phyloP scores from a whole-genome alignment of 176 grass and related monocot species.

The Poa annua region DNA sequence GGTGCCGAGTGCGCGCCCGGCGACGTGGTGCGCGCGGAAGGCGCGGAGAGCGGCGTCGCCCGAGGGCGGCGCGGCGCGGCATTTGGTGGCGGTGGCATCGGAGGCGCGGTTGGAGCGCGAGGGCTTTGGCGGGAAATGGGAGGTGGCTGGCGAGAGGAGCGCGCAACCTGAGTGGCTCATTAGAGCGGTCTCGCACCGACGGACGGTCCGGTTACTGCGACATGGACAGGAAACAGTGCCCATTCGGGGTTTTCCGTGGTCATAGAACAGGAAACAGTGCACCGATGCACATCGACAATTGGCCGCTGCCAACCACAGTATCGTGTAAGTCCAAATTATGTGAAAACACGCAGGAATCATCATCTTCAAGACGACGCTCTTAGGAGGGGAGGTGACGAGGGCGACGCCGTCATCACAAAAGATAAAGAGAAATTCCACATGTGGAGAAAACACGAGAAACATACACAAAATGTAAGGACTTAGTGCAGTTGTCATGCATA shows the following conservation, averaged over 20 bases:
- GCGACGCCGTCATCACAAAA: too few species aligned
- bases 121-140: conserved; percentile 5
- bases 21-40: conserved; percentile 46
- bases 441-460: too few species aligned
- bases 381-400: too few species aligned
- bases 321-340: too few species aligned
- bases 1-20: conserved; percentile 1
- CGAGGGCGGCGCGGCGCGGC: conserved; percentile 8
- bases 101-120: conserved; percentile 3
- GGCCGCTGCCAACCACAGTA: too few species aligned
- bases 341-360: too few species aligned
- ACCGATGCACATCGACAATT: too few species aligned
- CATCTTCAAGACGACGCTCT: too few species aligned
- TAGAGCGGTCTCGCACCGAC: not conserved
- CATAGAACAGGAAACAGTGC: too few species aligned
- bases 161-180: conserved; percentile 5
- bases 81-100: conserved; percentile 25
- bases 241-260: not conserved
- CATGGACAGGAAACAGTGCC: not conserved
- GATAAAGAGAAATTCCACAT: too few species aligned
- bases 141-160: not conserved
- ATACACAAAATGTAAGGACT: too few species aligned
- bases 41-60: conserved; percentile 36
- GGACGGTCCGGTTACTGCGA: not conserved
- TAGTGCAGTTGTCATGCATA: too few species aligned